Conservation (phyloP, 768 basidiomycete genomes). For the Termitomyces sp. region DNA sequence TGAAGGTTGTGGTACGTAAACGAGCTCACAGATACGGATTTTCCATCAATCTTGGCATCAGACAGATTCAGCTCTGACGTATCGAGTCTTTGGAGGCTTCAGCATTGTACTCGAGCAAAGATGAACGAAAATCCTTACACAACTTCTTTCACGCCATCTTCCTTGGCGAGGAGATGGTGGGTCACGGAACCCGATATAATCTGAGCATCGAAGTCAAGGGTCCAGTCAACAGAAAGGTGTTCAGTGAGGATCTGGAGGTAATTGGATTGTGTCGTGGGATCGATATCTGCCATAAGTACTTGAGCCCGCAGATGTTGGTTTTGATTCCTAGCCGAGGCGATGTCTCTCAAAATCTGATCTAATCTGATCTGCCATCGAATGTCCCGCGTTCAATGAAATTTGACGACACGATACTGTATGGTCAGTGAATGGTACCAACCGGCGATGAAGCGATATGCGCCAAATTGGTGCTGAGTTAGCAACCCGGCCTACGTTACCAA, state of each 20-base stretch:
- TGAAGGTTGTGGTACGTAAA: background rate
- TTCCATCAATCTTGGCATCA: constrained; percentile 49
- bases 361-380: too few species aligned
- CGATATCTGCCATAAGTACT: background rate
- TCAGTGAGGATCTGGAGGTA: constrained; percentile 62
- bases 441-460: too few species aligned
- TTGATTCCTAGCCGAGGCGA: too few species aligned
- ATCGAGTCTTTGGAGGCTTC: constrained; percentile 54
- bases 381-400: too few species aligned
- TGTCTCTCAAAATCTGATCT: too few species aligned
- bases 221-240: constrained; percentile 75
- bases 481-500: too few species aligned
- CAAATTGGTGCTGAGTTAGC: too few species aligned
- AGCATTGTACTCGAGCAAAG: background rate
- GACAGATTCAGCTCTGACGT: constrained; percentile 64
- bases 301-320: too few species aligned
- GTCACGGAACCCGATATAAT: constrained; percentile 50
- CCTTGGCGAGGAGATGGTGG: constrained; percentile 55
- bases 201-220: constrained; percentile 63
- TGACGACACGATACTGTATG: too few species aligned
- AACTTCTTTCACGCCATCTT: constrained; percentile 50
- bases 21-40: constrained; percentile 39
- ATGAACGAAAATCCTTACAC: constrained; percentile 38
- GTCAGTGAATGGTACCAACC: too few species aligned
- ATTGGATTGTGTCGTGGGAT: constrained; percentile 81